Evolutionary conservation across 2,329 filamentous ascomycete species (phyloP).

Genomic region (Waltergamsia citrina): DNA sequence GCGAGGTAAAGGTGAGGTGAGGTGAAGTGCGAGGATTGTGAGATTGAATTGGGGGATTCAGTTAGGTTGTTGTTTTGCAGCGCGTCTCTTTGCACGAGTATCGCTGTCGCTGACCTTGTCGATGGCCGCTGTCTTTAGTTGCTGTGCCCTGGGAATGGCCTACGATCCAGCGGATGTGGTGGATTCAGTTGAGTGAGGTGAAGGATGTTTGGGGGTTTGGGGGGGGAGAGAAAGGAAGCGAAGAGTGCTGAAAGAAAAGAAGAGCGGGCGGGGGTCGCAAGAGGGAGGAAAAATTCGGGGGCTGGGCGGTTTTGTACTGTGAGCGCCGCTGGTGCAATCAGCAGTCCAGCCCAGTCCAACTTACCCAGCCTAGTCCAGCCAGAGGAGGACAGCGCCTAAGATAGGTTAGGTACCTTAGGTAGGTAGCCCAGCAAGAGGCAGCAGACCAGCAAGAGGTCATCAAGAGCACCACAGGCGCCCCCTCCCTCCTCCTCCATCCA

Average conservation of each 20-base stretch:
- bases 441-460: too few relatives aligned
- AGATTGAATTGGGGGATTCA: background rate
- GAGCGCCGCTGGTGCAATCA: background rate
- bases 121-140: background rate
- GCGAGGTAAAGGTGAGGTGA: background rate
- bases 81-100: too few relatives aligned
- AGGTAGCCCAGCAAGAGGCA: too few relatives aligned
- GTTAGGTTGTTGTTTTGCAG: background rate
- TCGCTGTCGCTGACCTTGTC: background rate
- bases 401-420: too few relatives aligned
- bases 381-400: too few relatives aligned
- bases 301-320: slow-evolving; percentile 1
- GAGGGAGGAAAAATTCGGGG: background rate
- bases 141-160: background rate
- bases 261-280: background rate
- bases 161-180: background rate
- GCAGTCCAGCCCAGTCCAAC: background rate
- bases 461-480: too few relatives aligned
- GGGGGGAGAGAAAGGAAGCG: slow-evolving; percentile 1
- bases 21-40: background rate
- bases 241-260: background rate
- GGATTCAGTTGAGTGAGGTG: background rate
- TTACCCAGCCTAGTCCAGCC: too few relatives aligned
- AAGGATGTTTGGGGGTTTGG: background rate
- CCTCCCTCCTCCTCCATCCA: too few relatives aligned